Conservation (phyloP, 495 filamentous ascomycete species). For the Elasticomyces elasticus region DNA sequence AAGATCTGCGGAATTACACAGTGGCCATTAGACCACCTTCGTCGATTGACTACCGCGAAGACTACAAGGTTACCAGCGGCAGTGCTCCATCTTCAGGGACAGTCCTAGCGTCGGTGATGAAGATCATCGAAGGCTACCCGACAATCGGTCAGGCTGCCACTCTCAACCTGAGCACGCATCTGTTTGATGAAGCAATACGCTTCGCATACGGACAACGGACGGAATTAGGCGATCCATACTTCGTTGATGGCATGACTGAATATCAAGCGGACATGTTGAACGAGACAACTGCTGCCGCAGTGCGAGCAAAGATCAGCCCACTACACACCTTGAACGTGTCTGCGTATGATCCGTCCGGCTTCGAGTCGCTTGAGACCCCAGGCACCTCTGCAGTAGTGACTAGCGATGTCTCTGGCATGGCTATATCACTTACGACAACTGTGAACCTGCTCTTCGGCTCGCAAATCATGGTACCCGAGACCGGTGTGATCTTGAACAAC, state of each 20-base stretch:
- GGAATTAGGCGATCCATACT: conserved; percentile 69
- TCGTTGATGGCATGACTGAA: conserved; percentile 49
- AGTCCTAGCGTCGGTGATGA: conserved; percentile 62
- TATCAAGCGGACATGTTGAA: conserved; percentile 61
- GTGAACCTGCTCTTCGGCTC: conserved; percentile 80
- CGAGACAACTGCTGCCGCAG: conserved; percentile 42
- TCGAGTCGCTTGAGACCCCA: conserved; percentile 21
- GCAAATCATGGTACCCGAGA: conserved; percentile 67
- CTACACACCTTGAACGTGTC: conserved; percentile 44
- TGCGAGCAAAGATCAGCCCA: conserved; percentile 62
- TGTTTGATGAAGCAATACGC: conserved; percentile 75
- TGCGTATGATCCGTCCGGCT: conserved; percentile 26
- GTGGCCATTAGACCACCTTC: conserved; percentile 51
- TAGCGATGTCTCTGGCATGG: conserved; percentile 18
- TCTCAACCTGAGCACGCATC: conserved; percentile 60
- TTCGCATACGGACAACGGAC: conserved; percentile 71
- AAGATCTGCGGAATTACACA: conserved; percentile 62
- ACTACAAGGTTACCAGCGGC: conserved; percentile 53
- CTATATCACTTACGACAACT: conserved; percentile 41
- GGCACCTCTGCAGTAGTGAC: conserved; percentile 24
- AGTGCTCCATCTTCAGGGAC: conserved; percentile 65
- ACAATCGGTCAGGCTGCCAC: conserved; percentile 43
- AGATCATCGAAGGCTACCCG: conserved; percentile 65
- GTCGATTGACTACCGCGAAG: conserved; percentile 58
- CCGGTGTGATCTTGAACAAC: conserved; percentile 81